Evolutionary conservation across 2,329 filamentous ascomycete species (phyloP), one percentile per base, ranked within the genome.

Genomic region (Colletotrichum sp.): DNA sequence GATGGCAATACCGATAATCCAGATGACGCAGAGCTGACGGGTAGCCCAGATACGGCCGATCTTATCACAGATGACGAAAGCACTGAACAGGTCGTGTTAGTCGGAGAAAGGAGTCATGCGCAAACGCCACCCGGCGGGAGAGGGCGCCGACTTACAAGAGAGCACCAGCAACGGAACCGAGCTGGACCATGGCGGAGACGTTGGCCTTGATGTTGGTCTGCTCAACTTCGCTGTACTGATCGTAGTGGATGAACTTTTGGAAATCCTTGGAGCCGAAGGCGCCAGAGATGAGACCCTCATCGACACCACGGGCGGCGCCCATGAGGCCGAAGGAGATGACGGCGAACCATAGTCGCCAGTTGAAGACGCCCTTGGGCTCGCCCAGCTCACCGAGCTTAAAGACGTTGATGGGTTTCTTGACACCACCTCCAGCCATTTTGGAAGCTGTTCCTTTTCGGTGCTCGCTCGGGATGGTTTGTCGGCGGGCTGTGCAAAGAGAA

Each of bases 131-230:
- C 12, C n/a, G 12, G 21, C 13, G n/a, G 3, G 16, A 21, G 21
- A 26, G 24, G 9, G 12, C 36, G 55, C 4, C 16, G 15, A 74
- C 84, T 81, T 81, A 87, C 86, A 89, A 88, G 36, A 95, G 87
- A 34, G 94, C 93, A 59, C 94, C 94, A 6, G 87, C 92, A 34
- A 96, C 93, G 28, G 91, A 94, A 28, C 94, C 94, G 80, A 96
- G 92, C 84, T 96, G 94, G 0, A 96, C 94, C 94, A 96, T 96
- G 64, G 93, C 91, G 3, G 94, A 93, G 71, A 96, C 93, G 83
- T 96, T 96, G 79, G 90, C 92, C 84, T 94, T 92, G 85, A 93
- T 92, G 82, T 94, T 92, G 76, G 93, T 92, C 81, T 90, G 86
- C 63, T 91, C 88, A 6, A 88, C 85, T 0, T 83, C 79, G 61